Evolutionary conservation across 257 asterid species (phyloP), one percentile per base, ranked within the genome.

Genomic region (Solanum phureja): DNA sequence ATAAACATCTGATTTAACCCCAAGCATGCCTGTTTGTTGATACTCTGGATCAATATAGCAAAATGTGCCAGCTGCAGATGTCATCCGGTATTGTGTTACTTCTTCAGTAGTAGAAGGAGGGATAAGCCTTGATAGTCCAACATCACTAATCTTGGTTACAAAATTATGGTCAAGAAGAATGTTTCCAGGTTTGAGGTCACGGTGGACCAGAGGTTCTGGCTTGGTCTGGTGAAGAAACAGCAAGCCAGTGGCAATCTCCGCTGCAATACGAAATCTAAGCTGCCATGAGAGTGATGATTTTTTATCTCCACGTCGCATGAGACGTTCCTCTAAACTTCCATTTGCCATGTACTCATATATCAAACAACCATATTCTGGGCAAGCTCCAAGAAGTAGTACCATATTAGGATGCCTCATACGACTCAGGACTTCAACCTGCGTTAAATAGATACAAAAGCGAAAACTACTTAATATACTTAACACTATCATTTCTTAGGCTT

Each of bases 31-130:
- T 0, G 98, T 94, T 79, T 95, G 98, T 64, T 96, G 99, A 88
- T 96, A 96, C 75, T 95, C 99, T 0, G 99, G 99, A 88, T 96
- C 99, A 7, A 96, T 96, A 90, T 96, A 96, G 89, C 99, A 95
- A 89, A 96, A 93, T 0, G 99, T 95, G 46, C 98, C 99, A 4
- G 99, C 99, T 3, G 99, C 90, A 21, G 98, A 93, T 24, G 99
- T 96, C 95, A 96, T 94, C n/a, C 94, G 88, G 89, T 89, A 94
- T 16, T 94, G 98, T 4, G 98, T 93, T 31, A 92, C 93, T 4
- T 92, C 95, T 3, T 94, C 98, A 0, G 95, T 92, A 4, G 88
- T 90, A 3, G 93, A 86, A 23, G 96, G 90, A 23, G 98, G 99
- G 84, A 96, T 97, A 3, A 96, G 92, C 90, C 99, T 91, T 1